Base-by-base conservation (phyloP, 192 early-diverging fungal species). In the Phlyctochytrium arcticum region DNA sequence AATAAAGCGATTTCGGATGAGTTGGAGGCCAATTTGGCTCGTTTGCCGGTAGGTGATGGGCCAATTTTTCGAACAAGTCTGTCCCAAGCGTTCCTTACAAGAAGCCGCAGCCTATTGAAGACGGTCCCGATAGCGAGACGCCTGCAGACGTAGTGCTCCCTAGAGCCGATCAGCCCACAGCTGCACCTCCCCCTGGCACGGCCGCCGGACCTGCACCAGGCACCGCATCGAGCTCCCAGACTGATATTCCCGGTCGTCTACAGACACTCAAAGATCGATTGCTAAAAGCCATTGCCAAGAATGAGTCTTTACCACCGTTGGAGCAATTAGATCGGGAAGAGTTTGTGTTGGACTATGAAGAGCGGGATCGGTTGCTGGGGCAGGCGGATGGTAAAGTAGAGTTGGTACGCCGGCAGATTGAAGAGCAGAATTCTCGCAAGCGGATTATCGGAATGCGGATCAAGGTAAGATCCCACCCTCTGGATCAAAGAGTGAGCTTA, bases 321-420 rank as follows among this genome's bases (percentile, higher is more conserved):
- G 82, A 84, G 54, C 63, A 64, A 42, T 36, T 84, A 19, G 57
- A 60, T 17, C 48, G 66, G 48, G 62, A 70, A 6, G 82, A 84
- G 37, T 83, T 84, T 60, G 70, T 84, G 27, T 48, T 84, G 49
- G 80, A 84, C 54, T 79, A 73, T 53, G 72, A 77, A 31, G 74
- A 83, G 54, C 56, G 80, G 19, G 82, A 84, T 27, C 36, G 71
- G 19, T 54, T 84, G 10, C 27, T 65, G 1, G 68, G 36, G 10
- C 57, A 69, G 42, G 54, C 76, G 2, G 80, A 77, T 6, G 69
- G 51, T 5, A 59, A 51, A 6, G 63, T 83, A 0, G 57, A 51
- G 27, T 48, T 57, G 53, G 62, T 84, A 6, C 48, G 78, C 10
- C 39, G 64, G 23, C 34, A 57, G 47, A 71, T 76, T 48, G 79